Base-by-base conservation (phyloP, 2,329 filamentous ascomycete species). In the Macroventuria anomochaeta region DNA sequence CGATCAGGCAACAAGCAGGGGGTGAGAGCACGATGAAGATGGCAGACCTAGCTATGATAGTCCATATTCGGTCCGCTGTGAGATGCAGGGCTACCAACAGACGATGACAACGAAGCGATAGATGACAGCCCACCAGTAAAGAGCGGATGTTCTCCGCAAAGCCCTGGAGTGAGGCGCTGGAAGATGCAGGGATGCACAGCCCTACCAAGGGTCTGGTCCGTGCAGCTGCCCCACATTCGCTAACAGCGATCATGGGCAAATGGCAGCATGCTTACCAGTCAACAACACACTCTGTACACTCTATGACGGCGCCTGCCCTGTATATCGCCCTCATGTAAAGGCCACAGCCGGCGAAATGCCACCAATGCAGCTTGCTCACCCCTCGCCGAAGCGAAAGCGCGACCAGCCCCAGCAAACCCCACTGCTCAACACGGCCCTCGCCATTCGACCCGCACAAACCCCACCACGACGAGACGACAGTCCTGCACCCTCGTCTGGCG, bases 351-450 rank as follows among this genome's bases (percentile, higher is more conserved):
- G 59, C 64, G 67, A 61, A 47, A 73, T 74, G 71, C 69, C 68
- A 60, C 63, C 70, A 46, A 71, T 68, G 46, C 67, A 69, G 52
- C 62, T 72, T 46, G 68, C 65, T 51, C 57, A 71, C 46, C 68
- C 71, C 17, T 74, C 71, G 29, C 72, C 72, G n/a, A 74, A 74
- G 62, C 71, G 71, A 52, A 75, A 75, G 64, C 71, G 72, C 55
- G 69, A 73, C 39, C 67, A 68, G 28, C 58, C 62, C 31, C 64
- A 69, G 54, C 62, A 59, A 31, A 47, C 66, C 31, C 67, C 70
- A 12, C 59, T 70, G 32, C 63, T 72, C 31, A 73, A 72, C 63
- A 73, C 71, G 13, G 47, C 53, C 36, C 38, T 56, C 34, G 62
- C 71, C 10, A 61, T 70, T 21, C 68, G 67, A 53, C 59, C 62